Base-by-base conservation (phyloP, 192 early-diverging fungal genomes). In the Coemansia sp. region DNA sequence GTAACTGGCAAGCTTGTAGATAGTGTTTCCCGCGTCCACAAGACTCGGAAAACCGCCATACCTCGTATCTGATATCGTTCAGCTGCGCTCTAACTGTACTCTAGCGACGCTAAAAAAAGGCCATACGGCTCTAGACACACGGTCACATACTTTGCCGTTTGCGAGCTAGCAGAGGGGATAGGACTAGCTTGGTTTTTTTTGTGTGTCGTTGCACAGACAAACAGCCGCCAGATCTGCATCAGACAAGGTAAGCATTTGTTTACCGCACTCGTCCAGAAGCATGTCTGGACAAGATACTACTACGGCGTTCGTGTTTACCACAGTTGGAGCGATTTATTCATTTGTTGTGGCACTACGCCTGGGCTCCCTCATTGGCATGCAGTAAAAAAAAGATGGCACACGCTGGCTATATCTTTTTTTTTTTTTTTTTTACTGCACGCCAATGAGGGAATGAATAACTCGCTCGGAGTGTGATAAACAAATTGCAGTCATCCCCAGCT, bases 161-260 rank as follows among this genome's bases (percentile, higher is more conserved):
- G 16, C 14, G 28, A 58, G 28, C 55, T 6, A 17, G 16, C 55
- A 33, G 11, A 32, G 4, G 55, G 4, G 53, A 33, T 33, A 58
- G 30, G 16, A 35, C 6, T 16, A 30, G 16, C 53, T 32, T 16
- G 32, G 16, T 30, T 32, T 4, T 30, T 33, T 33, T 32, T 58
- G 55, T 58, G 55, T 17, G 55, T 33, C 55, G 55, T 33, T 32
- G 30, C 30, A 58, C 55, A 55, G 55, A 58, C 30, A 58, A 58
- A 58, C 55, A 58, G 52, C 23, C 52, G 26, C 14, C 52, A 14
- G 9, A 16, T 13, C 26, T 28, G 14, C 52, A 30, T 55, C 21
- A 55, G 52, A 55, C 23, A 55, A 55, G 52, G 52, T 55, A 30
- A 55, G 8, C 50, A 16, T 55, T 55, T 55, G 52, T 55, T 55